Conservation (phyloP, 2,329 filamentous ascomycete species). For the Microdochium trichocladiopsis region DNA sequence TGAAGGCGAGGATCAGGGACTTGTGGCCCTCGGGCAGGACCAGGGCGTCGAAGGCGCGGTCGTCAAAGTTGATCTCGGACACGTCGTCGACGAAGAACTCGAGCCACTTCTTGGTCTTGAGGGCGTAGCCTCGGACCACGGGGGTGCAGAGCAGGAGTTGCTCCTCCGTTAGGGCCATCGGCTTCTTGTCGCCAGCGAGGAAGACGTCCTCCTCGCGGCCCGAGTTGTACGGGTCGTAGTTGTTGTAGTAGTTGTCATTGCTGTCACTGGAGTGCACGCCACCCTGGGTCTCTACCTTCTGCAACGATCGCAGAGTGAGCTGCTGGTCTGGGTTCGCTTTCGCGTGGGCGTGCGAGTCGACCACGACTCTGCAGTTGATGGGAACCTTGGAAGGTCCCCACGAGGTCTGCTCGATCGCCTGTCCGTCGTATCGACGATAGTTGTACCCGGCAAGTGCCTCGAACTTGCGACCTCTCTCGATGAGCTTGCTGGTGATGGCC, state of each 20-base stretch:
- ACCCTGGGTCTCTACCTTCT: conserved; percentile 3
- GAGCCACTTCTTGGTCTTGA: conserved; percentile 40
- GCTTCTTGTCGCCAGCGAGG: not conserved
- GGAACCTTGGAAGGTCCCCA: conserved; percentile 4
- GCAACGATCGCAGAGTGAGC: conserved; percentile 3
- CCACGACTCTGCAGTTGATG: conserved; percentile 22
- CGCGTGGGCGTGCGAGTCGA: conserved; percentile 24
- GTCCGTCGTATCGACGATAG: conserved; percentile 33
- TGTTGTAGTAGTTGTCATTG: conserved; percentile 10
- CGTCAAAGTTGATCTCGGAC: conserved; percentile 37
- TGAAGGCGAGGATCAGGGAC: conserved; percentile 41
- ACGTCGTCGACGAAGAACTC: conserved; percentile 41
- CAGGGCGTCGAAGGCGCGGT: conserved; percentile 38
- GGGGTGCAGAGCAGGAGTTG: conserved; percentile 32
- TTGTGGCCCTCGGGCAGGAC: conserved; percentile 42
- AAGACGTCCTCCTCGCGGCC: not conserved
- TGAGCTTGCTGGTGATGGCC: conserved; percentile 22
- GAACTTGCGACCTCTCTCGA: conserved; percentile 34
- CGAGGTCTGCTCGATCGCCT: not conserved
- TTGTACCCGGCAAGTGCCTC: conserved; percentile 37
- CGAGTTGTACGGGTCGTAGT: conserved; percentile 3
- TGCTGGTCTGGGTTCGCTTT: conserved; percentile 10
- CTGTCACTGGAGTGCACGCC: conserved; percentile 1
- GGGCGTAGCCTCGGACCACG: conserved; percentile 38
- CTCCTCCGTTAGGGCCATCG: conserved; percentile 22